phyloP scores from a whole-genome alignment of 1,284 basidiomycete genomes.

The Xerocomus nothofagi region DNA sequence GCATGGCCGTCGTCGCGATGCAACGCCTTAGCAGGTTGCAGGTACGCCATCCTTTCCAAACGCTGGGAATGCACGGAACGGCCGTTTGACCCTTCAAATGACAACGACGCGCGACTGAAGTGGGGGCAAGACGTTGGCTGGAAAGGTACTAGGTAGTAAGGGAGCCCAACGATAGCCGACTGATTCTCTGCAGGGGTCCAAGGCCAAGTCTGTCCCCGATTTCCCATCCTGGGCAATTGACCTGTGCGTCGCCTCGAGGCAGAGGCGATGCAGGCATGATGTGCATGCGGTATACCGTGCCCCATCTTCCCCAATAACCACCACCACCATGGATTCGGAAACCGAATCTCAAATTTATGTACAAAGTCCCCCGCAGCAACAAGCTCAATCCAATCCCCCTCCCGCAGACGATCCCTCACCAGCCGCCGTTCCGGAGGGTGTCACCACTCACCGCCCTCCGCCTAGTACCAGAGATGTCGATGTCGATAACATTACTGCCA shows the following conservation, averaged over 20 bases:
- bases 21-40: neutral
- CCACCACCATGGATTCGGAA: conserved; percentile 20
- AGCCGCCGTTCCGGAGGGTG: neutral
- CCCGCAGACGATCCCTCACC: neutral
- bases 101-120: neutral
- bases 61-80: neutral
- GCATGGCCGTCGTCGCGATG: neutral
- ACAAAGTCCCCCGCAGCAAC: neutral
- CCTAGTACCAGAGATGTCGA: neutral
- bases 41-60: neutral
- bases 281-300: no score
- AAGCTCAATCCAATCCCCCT: neutral
- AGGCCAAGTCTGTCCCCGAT: no score
- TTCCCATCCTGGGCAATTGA: neutral
- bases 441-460: neutral
- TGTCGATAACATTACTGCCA: neutral
- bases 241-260: neutral
- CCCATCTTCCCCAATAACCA: conserved; percentile 17
- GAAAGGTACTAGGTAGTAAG: neutral
- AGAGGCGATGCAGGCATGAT: no score
- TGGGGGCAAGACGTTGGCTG: neutral
- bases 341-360: neutral
- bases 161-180: neutral
- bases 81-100: neutral
- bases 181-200: neutral